Conservation (phyloP, 192 early-diverging fungal species). For the Coemansia biformis region DNA sequence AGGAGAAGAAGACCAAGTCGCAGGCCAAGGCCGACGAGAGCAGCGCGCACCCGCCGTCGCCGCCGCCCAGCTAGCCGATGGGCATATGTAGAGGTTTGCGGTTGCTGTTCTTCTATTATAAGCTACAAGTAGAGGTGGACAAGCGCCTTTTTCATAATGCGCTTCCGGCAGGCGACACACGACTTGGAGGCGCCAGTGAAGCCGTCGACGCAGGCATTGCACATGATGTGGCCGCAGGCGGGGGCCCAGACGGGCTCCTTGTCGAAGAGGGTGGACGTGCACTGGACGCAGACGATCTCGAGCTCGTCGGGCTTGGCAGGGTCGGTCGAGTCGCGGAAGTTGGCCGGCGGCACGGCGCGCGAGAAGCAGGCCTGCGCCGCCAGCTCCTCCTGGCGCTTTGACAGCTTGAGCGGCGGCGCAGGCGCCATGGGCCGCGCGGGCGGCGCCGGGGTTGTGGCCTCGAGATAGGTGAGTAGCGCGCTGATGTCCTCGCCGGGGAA, state of each 20-base stretch:
- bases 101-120: conserved; percentile 4
- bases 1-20: conserved; percentile 61
- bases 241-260: conserved; percentile 42
- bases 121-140: conserved; percentile 34
- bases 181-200: conserved; percentile 16
- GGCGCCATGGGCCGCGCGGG: conserved; percentile 26
- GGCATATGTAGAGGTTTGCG: too few relatives aligned
- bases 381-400: conserved; percentile 31
- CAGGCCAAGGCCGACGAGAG: conserved; percentile 24
- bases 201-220: conserved; percentile 31
- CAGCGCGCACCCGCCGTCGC: not conserved
- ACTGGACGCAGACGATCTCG: conserved; percentile 39
- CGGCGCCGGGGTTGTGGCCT: conserved; percentile 31
- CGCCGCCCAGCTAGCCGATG: too few relatives aligned
- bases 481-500: conserved; percentile 38
- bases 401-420: conserved; percentile 24
- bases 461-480: conserved; percentile 35
- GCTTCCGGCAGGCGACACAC: conserved; percentile 33
- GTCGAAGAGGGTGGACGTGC: conserved; percentile 21
- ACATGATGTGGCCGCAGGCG: conserved; percentile 41
- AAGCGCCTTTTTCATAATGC: conserved; percentile 25
- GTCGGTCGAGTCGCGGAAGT: conserved; percentile 26
- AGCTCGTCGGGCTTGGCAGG: not conserved
- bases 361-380: conserved; percentile 18
- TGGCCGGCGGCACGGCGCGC: conserved; percentile 28